Base-by-base conservation (phyloP, 441 rosid species). In the Corymbia citriodora region DNA sequence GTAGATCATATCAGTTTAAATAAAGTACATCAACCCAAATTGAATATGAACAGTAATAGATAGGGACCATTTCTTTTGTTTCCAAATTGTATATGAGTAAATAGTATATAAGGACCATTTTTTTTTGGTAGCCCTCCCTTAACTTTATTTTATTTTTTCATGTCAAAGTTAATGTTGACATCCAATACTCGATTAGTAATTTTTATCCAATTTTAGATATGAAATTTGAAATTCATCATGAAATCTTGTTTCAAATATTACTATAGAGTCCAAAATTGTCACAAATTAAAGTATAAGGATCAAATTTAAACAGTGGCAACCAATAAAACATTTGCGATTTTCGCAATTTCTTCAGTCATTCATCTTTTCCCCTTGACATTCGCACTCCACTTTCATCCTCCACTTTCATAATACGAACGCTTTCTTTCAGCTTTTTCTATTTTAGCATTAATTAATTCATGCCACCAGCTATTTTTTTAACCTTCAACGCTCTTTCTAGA, bases 161-260 rank as follows among this genome's bases (percentile, higher is more conserved):
- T 18, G 57, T 1, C 23, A 55, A 9, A 21, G 57, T 21, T 9
- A 55, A 2, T 55, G 23, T 55, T 40, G 45, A 17, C 7, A 9
- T 16, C 12, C 10, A 31, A 1, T 17, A 15, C 27, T 36, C 1
- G 7, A 36, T 36, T 9, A 27, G 2, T 36, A 36, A 33, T 72
- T 72, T 72, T 3, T 1, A 2, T 18, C 2, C 10, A 72, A 72
- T 6, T 72, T 72, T 68, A 36, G 0, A 36, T 36, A 72, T 0
- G 15, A 36, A 33, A 36, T 72, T 33, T 19, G 1, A 72, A 72
- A 9, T 36, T 72, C 5, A 6, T 11, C 0, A 0, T 0, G 6
- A 40, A 40, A 74, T 21, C 8, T 2, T 11, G 83, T 10, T 40
- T 74, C 15, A 40, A 3, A 74, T 40, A 45, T 40, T 74, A 40